Percentiles rank a stretch among this genome's conserved stretches.
Evolutionary conservation across 1,284 basidiomycete genomes (phyloP).

Genomic region (Tetrapyrgos nigripes): DNA sequence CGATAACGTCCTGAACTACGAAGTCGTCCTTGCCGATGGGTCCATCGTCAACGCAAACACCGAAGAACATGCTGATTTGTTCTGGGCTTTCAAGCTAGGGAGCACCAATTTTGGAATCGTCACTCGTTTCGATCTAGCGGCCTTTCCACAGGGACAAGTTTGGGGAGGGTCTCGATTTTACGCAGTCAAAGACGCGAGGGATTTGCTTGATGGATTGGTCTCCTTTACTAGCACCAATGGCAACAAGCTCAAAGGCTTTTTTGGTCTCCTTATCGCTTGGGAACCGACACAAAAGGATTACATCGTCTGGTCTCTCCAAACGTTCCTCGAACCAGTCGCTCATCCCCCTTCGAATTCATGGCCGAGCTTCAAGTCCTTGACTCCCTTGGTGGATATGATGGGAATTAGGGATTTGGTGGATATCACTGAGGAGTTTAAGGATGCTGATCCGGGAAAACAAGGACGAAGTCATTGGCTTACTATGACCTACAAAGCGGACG

Average conservation of each 20-base stretch:
- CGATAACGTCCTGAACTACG: slow-evolving; percentile 27
- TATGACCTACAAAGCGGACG: slow-evolving; percentile 25
- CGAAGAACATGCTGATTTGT: slow-evolving; percentile 20
- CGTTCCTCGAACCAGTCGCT: slow-evolving; percentile 22
- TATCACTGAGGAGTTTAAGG: slow-evolving; percentile 25
- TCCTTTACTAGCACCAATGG: slow-evolving; percentile 21
- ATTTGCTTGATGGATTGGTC: slow-evolving; percentile 21
- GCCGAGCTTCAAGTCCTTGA: slow-evolving; percentile 17
- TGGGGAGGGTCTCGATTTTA: slow-evolving; percentile 27
- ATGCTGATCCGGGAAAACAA: slow-evolving; percentile 19
- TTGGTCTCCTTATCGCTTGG: slow-evolving; percentile 22
- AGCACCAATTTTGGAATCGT: slow-evolving; percentile 30
- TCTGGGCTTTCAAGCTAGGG: slow-evolving; percentile 28
- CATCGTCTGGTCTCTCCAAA: slow-evolving; percentile 25
- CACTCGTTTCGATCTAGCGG: slow-evolving; percentile 29
- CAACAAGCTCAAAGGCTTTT: slow-evolving; percentile 23
- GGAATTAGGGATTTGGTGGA: slow-evolving; percentile 23
- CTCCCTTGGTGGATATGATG: slow-evolving; percentile 23
- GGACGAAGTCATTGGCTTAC: slow-evolving; percentile 24
- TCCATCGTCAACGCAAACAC: slow-evolving; percentile 23
- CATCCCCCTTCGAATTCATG: slow-evolving; percentile 26
- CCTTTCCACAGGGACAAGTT: slow-evolving; percentile 21
- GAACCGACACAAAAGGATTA: slow-evolving; percentile 21
- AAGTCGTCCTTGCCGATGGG: slow-evolving; percentile 28
- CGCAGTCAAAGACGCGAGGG: slow-evolving; percentile 16